Percentiles rank a stretch among this genome's conserved stretches.
Evolutionary conservation across 306 rosid species (phyloP).

Genomic region (Sechiopsis laciniata): DNA sequence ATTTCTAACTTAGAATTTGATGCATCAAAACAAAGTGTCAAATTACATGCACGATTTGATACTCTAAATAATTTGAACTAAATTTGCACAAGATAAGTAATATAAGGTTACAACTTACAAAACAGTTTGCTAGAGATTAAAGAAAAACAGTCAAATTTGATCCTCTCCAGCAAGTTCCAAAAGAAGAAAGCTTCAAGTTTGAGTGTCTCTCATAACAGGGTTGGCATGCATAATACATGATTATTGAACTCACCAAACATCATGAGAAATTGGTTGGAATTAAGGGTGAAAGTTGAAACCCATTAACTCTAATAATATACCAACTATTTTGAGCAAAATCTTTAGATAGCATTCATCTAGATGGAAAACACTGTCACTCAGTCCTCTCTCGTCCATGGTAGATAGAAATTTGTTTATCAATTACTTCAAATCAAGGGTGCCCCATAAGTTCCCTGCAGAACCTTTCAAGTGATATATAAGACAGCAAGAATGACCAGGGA

Average conservation of each 20-base stretch:
- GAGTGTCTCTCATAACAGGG: neutral
- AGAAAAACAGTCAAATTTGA: neutral
- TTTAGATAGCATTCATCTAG: neutral
- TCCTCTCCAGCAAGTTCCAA: neutral
- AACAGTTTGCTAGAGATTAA: neutral
- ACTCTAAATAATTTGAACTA: neutral
- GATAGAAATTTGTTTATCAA: neutral
- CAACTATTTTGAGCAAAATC: neutral
- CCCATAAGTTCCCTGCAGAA: neutral
- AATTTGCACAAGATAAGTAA: neutral
- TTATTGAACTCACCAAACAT: slow-evolving; percentile 1
- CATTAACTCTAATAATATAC: neutral
- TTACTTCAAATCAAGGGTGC: neutral
- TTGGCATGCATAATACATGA: neutral
- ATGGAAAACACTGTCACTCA: neutral
- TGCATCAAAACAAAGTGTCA: neutral
- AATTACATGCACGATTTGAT: slow-evolving; percentile 2
- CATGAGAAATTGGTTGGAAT: neutral
- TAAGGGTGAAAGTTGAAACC: neutral
- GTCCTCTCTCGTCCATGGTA: neutral
- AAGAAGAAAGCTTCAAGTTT: neutral
- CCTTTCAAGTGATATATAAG: slow-evolving; percentile 5
- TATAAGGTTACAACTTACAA: neutral
- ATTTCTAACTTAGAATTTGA: neutral
- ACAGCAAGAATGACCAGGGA: neutral